phyloP scores from a whole-genome alignment of 2,329 filamentous ascomycete genomes.

The Thielaviopsis punctulata region DNA sequence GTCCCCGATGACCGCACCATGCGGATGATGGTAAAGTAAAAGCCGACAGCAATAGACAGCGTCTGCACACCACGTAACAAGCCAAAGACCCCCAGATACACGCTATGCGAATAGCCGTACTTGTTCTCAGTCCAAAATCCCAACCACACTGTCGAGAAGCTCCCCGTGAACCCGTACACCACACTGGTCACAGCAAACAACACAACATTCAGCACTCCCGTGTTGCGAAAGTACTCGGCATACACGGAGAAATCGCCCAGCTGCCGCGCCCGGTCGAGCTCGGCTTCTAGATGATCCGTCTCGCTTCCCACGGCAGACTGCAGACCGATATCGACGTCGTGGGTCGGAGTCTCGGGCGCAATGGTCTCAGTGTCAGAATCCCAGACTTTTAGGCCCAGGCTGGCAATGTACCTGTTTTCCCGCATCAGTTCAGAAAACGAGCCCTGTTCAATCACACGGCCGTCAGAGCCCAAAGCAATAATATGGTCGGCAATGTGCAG shows the following conservation, averaged over 20 bases:
- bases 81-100: conserved; percentile 17
- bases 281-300: neutral
- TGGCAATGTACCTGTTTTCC: conserved; percentile 23
- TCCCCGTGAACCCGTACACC: conserved; percentile 16
- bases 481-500: conserved; percentile 27
- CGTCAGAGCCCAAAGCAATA: conserved; percentile 26
- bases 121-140: conserved; percentile 23
- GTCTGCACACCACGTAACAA: conserved; percentile 13
- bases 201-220: conserved; percentile 13
- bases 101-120: conserved; percentile 18
- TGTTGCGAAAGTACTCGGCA: conserved; percentile 19
- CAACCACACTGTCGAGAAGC: conserved; percentile 23
- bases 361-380: neutral
- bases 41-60: conserved; percentile 13
- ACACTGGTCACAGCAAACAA: conserved; percentile 14
- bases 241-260: conserved; percentile 21
- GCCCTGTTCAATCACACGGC: conserved; percentile 26
- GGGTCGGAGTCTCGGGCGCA: too few relatives aligned
- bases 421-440: conserved; percentile 16
- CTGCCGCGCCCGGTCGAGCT: conserved; percentile 15
- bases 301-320: too few relatives aligned
- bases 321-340: neutral
- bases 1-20: conserved; percentile 16
- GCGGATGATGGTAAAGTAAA: conserved; percentile 17
- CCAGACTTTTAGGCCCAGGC: conserved; percentile 19